Base-by-base conservation (phyloP, 2,329 filamentous ascomycete genomes). In the Scleromitrula shiraiana region DNA sequence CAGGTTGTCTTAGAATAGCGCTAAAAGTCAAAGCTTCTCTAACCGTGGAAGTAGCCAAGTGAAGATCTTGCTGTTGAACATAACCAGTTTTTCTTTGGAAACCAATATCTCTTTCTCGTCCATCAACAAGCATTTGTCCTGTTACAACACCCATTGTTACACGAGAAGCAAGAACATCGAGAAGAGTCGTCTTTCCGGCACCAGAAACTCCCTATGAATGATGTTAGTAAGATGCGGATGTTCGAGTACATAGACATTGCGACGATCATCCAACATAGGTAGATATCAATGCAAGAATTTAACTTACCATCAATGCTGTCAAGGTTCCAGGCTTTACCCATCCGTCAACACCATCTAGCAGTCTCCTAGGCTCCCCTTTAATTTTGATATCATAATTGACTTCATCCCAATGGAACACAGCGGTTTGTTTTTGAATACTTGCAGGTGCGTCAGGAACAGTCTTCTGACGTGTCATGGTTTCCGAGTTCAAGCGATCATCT, bases 81-180 rank as follows among this genome's bases (percentile, higher is more conserved):
- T 95, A 95, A 41, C 89, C 89, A 0, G 88, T 94, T 69, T 91
- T 93, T 55, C 89, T 84, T 66, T 95, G 89, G 75, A 95, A 95
- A 0, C 85, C 88, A 36, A 75, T 75, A 56, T 94, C 88, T 39
- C 86, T 80, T 23, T 78, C 81, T 30, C 72, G 74, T 24, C 77
- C 78, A 50, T 80, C 74, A 10, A 82, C 76, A 9, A 80, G 66
- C 83, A 95, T 93, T 58, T 91, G 83, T 46, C 90, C 90, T 6
- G 78, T 81, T 40, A 95, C 87, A 15, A 95, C 83, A 67, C 90
- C 90, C 81, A 93, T 91, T 0, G 86, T 89, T 9, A 85, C 85
- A 64, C 90, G 83, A 50, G 85, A 86, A 38, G 90, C 90, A 55
- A 96, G 74, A 29, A 87, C 86, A 66, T 95, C 87, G 26, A 96